A percentile compares a stretch with the other conserved stretches of the same genome.
Evolutionary conservation across 2,329 filamentous ascomycete species (phyloP).

Genomic region (Diaporthe ampelina): DNA sequence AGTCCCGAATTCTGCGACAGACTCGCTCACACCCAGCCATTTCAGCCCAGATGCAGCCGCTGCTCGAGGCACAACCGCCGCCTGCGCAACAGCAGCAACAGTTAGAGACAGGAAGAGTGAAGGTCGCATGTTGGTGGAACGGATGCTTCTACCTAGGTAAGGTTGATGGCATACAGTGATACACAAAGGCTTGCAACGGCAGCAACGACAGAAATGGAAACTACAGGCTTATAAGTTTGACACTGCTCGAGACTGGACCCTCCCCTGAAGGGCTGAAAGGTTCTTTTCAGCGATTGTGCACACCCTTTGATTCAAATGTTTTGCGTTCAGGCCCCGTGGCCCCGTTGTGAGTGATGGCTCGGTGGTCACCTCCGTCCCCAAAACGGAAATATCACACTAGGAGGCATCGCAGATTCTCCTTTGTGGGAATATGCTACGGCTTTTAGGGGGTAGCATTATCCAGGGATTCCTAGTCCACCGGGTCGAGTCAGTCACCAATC

Average conservation of each 20-base stretch:
- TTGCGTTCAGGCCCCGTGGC: not conserved
- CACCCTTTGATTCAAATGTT: not conserved
- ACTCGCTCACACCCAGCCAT: constrained; percentile 53
- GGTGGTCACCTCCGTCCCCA: constrained; percentile 14
- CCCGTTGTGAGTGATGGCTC: not conserved
- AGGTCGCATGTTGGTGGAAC: not conserved
- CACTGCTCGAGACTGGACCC: not conserved
- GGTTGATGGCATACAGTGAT: not conserved
- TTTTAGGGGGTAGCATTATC: constrained; percentile 1
- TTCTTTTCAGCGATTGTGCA: not conserved
- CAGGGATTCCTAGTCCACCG: constrained; percentile 2
- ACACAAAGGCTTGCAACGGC: not conserved
- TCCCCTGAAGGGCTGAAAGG: not conserved
- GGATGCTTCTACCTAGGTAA: not conserved
- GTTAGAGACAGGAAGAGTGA: not conserved
- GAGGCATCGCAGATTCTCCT: constrained; percentile 8
- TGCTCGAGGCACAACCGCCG: constrained; percentile 7
- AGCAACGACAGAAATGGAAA: not conserved
- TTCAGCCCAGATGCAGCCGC: constrained; percentile 41
- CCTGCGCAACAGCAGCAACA: constrained; percentile 35
- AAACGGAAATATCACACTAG: constrained; percentile 17
- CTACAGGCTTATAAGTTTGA: not conserved
- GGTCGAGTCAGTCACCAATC: constrained; percentile 11
- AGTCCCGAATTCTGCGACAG: constrained; percentile 74
- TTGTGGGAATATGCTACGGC: constrained; percentile 15